Conservation (phyloP, 129 eudicot genomes). For the Heracleum sosnowskyi region DNA sequence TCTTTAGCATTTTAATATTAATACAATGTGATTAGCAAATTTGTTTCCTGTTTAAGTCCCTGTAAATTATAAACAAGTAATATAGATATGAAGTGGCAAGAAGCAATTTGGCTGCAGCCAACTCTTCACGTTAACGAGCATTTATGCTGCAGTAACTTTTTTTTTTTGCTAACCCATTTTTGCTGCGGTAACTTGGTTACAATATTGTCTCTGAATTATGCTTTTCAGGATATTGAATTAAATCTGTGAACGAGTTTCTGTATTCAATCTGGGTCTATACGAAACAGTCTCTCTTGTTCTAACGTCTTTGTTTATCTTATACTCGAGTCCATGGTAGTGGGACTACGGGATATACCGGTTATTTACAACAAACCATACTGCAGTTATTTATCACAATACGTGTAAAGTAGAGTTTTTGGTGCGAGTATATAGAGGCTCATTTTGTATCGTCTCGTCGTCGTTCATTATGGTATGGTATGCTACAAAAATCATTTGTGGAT, state of each 20-base stretch:
- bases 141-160: background rate
- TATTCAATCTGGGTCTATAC: background rate
- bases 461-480: no score
- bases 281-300: background rate
- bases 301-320: no score
- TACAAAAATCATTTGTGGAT: no score
- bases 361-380: no score
- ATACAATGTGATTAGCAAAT: background rate
- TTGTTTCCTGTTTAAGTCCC: background rate
- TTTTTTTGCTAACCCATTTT: no score
- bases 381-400: no score
- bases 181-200: background rate
- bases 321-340: no score
- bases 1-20: background rate
- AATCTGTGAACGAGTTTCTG: background rate
- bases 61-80: slow-evolving; percentile 11
- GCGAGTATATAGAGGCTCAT: no score
- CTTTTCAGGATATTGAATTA: background rate
- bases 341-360: background rate
- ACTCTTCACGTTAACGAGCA: background rate
- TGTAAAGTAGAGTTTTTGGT: no score
- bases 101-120: background rate
- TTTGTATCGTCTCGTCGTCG: no score
- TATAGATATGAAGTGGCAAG: slow-evolving; percentile 9
- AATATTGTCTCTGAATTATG: background rate